Conservation (phyloP, 495 filamentous ascomycete genomes). For the Apodospora peruviana region DNA sequence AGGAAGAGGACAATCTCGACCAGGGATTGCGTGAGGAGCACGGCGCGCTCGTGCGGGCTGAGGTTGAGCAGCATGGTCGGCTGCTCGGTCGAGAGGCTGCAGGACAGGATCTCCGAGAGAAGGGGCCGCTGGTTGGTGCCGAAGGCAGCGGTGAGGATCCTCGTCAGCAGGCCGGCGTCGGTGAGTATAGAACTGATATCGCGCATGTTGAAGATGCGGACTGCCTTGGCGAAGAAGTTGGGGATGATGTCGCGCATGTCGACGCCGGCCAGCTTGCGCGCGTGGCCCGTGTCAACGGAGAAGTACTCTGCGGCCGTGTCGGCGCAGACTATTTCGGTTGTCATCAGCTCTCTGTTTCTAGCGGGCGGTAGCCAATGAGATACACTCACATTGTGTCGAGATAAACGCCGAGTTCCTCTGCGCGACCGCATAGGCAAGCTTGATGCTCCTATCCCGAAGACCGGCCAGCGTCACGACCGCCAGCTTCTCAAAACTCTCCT, state of each 20-base stretch:
- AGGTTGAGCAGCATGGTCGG: conserved; percentile 14
- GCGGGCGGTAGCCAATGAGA: background rate
- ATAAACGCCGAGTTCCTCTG: conserved; percentile 19
- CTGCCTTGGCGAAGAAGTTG: conserved; percentile 23
- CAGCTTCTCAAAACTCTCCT: conserved; percentile 15
- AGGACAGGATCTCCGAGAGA: conserved; percentile 13
- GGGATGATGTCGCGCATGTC: conserved; percentile 26
- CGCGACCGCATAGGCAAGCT: conserved; percentile 19
- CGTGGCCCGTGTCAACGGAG: conserved; percentile 23
- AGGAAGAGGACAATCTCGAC: conserved; percentile 18
- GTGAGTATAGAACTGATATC: conserved; percentile 11
- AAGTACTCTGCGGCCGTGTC: conserved; percentile 19
- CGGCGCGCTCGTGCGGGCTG: conserved; percentile 26
- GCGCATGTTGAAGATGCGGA: conserved; percentile 24
- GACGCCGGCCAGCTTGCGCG: conserved; percentile 22
- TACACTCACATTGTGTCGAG: conserved; percentile 17
- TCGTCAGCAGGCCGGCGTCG: conserved; percentile 9
- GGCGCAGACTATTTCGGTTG: conserved; percentile 12
- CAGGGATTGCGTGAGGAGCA: conserved; percentile 19
- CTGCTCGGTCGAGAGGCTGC: conserved; percentile 14
- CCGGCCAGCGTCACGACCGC: conserved; percentile 11
- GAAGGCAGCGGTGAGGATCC: conserved; percentile 17
- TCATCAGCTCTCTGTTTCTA: background rate
- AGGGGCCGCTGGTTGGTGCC: conserved; percentile 8
- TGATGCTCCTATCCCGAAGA: conserved; percentile 16